Percentiles rank a stretch among this genome's conserved stretches.
These are phyloP conservation scores for Aspergillus brasiliensis DNA, from an alignment of 2,329 filamentous ascomycete genomes.

Conservation along the genomic window DNA sequence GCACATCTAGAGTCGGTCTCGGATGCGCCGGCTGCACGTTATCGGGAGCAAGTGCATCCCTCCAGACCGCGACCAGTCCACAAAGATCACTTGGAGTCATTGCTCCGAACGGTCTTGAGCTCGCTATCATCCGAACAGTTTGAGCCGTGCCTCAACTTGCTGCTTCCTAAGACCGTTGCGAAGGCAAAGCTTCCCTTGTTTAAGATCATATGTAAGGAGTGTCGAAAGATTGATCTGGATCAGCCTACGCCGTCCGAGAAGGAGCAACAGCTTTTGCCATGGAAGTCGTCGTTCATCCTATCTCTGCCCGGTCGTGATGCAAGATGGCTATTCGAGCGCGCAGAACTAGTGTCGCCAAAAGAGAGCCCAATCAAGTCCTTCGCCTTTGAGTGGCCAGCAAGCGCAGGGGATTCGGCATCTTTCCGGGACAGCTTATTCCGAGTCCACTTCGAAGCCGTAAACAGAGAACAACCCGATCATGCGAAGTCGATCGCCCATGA, in stretches of 20 bases:
- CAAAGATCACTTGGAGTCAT: not conserved
- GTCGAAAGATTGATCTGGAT: not conserved
- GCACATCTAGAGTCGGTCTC: not conserved
- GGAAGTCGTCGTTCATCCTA: not conserved
- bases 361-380: not conserved
- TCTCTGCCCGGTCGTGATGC: not conserved
- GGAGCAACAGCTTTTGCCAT: not conserved
- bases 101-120: not conserved
- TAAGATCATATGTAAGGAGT: not conserved
- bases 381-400: not conserved
- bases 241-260: not conserved
- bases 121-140: not conserved
- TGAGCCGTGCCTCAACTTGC: not conserved
- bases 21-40: not conserved
- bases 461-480: not conserved
- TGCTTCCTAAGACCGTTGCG: not conserved
- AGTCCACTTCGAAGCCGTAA: not conserved
- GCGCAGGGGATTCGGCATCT: not conserved
- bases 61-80: not conserved
- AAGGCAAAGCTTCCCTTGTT: not conserved
- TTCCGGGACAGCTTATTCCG: not conserved
- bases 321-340: not conserved
- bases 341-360: not conserved
- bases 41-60: not conserved
- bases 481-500: not conserved